phyloP scores from a whole-genome alignment of 1,284 basidiomycete species.

The Ganoderma leucocontextum region DNA sequence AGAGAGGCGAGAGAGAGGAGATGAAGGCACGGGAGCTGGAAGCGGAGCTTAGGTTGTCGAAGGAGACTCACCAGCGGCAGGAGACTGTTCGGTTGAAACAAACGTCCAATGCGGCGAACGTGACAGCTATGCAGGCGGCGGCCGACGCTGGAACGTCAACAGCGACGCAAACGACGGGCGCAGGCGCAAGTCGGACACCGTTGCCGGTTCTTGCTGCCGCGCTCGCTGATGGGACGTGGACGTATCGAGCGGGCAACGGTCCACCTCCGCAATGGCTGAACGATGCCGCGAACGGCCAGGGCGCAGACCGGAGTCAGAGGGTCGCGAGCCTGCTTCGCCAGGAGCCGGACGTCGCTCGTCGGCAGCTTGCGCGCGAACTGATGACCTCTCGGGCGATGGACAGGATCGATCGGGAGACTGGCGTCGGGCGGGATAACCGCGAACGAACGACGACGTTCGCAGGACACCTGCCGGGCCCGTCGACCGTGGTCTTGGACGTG shows the following conservation, averaged over 20 bases:
- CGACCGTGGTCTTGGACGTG: background rate
- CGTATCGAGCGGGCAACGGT: constrained; percentile 14
- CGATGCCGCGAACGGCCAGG: background rate
- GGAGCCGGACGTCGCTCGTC: constrained; percentile 10
- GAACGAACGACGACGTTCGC: background rate
- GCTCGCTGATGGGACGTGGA: constrained; percentile 21
- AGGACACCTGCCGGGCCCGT: background rate
- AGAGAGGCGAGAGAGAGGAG: constrained; percentile 40
- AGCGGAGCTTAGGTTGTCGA: constrained; percentile 23
- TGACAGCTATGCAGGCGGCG: background rate
- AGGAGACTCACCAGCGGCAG: constrained; percentile 13
- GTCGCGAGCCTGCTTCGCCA: constrained; percentile 2
- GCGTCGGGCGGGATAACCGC: background rate
- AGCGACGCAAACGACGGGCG: constrained; percentile 1
- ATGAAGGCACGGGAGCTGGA: constrained; percentile 32
- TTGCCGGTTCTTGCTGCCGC: constrained; percentile 22
- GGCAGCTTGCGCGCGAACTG: constrained; percentile 16
- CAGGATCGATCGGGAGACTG: background rate
- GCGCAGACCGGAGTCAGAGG: constrained; percentile 2
- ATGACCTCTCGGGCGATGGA: constrained; percentile 3
- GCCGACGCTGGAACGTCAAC: background rate
- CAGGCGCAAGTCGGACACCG: constrained; percentile 6
- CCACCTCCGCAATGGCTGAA: constrained; percentile 12
- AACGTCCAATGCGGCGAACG: background rate
- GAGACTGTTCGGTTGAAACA: constrained; percentile 5